Percentiles rank a stretch among this genome's conserved stretches.
These are phyloP conservation scores for Cladorrhinum sp. DNA, from an alignment of 2,329 filamentous ascomycete genomes.

Conservation along the genomic window DNA sequence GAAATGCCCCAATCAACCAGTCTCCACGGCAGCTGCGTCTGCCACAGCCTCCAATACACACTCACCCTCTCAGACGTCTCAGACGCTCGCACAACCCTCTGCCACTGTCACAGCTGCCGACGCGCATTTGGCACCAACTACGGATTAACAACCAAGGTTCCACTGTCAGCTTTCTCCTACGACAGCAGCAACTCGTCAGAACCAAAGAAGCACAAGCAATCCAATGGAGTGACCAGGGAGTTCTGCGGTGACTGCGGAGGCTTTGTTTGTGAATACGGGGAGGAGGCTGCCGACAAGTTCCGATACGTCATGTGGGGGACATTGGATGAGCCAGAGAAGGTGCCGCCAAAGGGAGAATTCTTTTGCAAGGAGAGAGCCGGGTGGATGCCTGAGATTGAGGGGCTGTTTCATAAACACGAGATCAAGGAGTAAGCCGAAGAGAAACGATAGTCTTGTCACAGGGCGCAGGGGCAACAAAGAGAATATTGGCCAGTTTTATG, in stretches of 20 bases:
- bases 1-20: not conserved
- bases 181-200: constrained; percentile 16
- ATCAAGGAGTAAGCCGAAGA: constrained; percentile 5
- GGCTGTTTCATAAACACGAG: constrained; percentile 7
- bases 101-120: constrained; percentile 34
- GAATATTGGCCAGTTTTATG: too few relatives aligned
- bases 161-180: constrained; percentile 30
- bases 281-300: constrained; percentile 44
- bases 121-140: constrained; percentile 35
- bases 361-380: constrained; percentile 46
- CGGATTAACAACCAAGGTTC: constrained; percentile 34
- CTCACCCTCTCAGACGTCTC: constrained; percentile 29
- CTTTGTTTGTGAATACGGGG: constrained; percentile 37
- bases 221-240: constrained; percentile 34
- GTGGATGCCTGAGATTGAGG: constrained; percentile 50
- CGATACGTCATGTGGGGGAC: constrained; percentile 46
- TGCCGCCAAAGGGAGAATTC: constrained; percentile 54
- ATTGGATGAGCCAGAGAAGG: constrained; percentile 45
- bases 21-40: constrained; percentile 27
- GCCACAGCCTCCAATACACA: constrained; percentile 27
- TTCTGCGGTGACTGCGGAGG: constrained; percentile 33
- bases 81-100: constrained; percentile 32
- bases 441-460: too few relatives aligned
- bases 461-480: too few relatives aligned
- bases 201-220: constrained; percentile 31